Evolutionary conservation across 2,329 filamentous ascomycete genomes (phyloP).

Genomic region (Clonostachys sp.): DNA sequence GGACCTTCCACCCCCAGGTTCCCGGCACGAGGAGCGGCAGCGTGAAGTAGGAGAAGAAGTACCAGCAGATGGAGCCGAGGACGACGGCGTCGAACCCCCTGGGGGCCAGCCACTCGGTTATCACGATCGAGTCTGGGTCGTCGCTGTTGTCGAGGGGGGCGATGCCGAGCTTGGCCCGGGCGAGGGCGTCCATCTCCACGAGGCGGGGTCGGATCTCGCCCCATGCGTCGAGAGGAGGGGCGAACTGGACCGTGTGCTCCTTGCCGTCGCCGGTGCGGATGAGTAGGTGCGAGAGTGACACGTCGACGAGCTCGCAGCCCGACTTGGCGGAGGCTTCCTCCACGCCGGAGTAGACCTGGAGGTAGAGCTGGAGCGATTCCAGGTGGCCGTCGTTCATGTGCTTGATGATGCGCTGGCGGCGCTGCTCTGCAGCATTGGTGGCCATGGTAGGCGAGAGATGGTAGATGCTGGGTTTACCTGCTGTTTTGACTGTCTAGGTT

Average conservation of each 20-base stretch:
- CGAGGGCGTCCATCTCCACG: conserved; percentile 62
- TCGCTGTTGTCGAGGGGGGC: conserved; percentile 18
- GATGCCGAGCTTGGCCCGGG: conserved; percentile 45
- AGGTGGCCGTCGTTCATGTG: conserved; percentile 89
- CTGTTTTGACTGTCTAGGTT: too few relatives aligned
- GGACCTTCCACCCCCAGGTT: conserved; percentile 38
- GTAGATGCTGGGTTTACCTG: too few relatives aligned
- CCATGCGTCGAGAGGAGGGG: conserved; percentile 65
- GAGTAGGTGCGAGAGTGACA: conserved; percentile 62
- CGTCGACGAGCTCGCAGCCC: conserved; percentile 49
- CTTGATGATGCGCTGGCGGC: conserved; percentile 43
- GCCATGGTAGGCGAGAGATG: too few relatives aligned
- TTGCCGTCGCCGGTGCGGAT: conserved; percentile 38
- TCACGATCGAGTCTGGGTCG: conserved; percentile 43
- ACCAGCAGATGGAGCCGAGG: conserved; percentile 49
- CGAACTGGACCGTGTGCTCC: conserved; percentile 53
- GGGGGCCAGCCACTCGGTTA: conserved; percentile 35
- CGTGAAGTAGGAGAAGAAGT: conserved; percentile 44
- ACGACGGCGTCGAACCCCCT: conserved; percentile 41
- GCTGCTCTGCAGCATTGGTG: conserved; percentile 7
- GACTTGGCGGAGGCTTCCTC: conserved; percentile 52
- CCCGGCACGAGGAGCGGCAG: conserved; percentile 47
- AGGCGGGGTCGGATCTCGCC: conserved; percentile 65
- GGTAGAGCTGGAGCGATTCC: conserved; percentile 69
- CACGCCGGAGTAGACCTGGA: conserved; percentile 65